Evolutionary conservation across 768 basidiomycete species (phyloP).

Genomic region (Auriscalpium vulgare): DNA sequence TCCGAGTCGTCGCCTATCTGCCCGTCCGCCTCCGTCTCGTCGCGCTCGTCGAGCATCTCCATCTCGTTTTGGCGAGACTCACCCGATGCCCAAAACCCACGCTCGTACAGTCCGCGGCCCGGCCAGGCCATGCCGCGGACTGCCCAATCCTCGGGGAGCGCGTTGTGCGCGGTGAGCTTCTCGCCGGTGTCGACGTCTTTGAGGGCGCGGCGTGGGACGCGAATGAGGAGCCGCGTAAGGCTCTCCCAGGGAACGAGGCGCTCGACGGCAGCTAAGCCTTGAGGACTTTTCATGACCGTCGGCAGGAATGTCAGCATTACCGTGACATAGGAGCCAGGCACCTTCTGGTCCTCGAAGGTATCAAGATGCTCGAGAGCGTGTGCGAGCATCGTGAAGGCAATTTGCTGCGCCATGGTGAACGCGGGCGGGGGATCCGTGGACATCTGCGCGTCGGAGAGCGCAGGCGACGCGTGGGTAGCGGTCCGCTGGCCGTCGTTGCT

Average conservation of each 20-base stretch:
- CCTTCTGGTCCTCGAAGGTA: slow-evolving; percentile 44
- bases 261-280: slow-evolving; percentile 57
- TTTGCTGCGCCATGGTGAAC: slow-evolving; percentile 67
- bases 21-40: slow-evolving; percentile 47
- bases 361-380: slow-evolving; percentile 59
- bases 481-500: slow-evolving; percentile 20
- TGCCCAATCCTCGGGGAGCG: slow-evolving; percentile 91
- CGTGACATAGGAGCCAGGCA: slow-evolving; percentile 82
- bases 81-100: slow-evolving; percentile 81
- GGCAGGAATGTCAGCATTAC: slow-evolving; percentile 84
- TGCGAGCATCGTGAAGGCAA: slow-evolving; percentile 73
- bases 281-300: slow-evolving; percentile 60
- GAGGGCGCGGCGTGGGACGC: slow-evolving; percentile 46
- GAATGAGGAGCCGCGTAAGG: slow-evolving; percentile 57
- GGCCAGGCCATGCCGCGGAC: slow-evolving; percentile 97
- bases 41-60: slow-evolving; percentile 61
- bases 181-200: slow-evolving; percentile 3
- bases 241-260: slow-evolving; percentile 80
- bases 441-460: slow-evolving; percentile 20
- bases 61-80: slow-evolving; percentile 39
- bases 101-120: slow-evolving; percentile 80
- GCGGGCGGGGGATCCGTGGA: slow-evolving; percentile 39
- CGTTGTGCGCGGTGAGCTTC: neutral
- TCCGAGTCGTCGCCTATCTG: slow-evolving; percentile 51
- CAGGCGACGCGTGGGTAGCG: slow-evolving; percentile 25